Evolutionary conservation across 2,329 filamentous ascomycete genomes (phyloP).

Genomic region (Fonsecaea erecta): DNA sequence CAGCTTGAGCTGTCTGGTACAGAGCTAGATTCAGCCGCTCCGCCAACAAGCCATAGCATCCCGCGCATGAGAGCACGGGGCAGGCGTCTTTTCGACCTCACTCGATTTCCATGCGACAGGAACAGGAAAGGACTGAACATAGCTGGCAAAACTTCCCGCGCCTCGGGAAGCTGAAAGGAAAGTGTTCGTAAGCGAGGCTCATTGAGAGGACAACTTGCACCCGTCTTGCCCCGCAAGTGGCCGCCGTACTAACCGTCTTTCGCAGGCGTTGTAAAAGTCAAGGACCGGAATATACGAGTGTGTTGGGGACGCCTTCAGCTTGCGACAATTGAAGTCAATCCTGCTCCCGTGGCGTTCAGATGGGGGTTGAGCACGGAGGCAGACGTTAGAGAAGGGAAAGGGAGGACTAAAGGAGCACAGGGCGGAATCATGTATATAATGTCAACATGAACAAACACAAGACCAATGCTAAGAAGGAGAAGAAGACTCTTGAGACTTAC

Average conservation of each 20-base stretch:
- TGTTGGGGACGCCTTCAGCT: background rate
- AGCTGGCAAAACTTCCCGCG: background rate
- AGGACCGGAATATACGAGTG: background rate
- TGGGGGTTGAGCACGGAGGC: background rate
- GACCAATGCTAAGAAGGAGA: too few species aligned
- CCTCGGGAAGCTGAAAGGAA: background rate
- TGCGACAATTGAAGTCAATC: background rate
- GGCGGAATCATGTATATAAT: too few species aligned
- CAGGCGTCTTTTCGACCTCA: background rate
- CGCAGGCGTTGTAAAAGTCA: constrained; percentile 16
- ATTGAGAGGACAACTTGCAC: background rate
- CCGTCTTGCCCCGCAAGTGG: constrained; percentile 3
- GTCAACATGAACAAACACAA: too few species aligned
- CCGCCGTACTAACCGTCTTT: constrained; percentile 11
- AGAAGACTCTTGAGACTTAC: too few species aligned
- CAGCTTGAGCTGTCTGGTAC: constrained; percentile 2
- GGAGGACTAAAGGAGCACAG: too few species aligned
- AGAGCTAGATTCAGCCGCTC: background rate
- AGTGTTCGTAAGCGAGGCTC: background rate
- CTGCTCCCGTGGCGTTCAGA: background rate
- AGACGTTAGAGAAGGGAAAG: background rate
- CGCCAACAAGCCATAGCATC: background rate
- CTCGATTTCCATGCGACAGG: constrained; percentile 1
- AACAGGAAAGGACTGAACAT: background rate
- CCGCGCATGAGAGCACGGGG: background rate